Evolutionary conservation across 1,139 yeast species (phyloP).

Genomic region (Casaregolazyma suthepensis): DNA sequence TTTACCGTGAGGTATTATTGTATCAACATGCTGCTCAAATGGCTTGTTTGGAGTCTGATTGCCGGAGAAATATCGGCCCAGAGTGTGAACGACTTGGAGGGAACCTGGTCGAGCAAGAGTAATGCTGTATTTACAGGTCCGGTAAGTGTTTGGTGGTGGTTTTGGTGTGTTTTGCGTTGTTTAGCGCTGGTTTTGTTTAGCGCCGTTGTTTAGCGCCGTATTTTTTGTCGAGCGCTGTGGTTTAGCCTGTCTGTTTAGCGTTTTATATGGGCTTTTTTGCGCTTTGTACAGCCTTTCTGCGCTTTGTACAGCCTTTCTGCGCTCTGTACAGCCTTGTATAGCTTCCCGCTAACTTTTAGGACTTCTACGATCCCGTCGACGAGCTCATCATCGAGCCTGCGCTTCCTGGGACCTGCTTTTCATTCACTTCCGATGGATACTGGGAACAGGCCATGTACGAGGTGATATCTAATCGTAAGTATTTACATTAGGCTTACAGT

Average conservation of each 20-base stretch:
- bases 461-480: conserved; percentile 52
- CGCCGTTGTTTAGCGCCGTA: too few species aligned
- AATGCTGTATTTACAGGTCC: conserved; percentile 96
- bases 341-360: conserved; percentile 30
- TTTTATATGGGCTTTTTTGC: too few species aligned
- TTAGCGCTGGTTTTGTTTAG: too few species aligned
- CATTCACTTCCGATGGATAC: conserved; percentile 86
- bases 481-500: neutral
- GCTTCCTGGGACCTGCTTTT: conserved; percentile 86
- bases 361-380: conserved; percentile 91
- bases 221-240: too few species aligned
- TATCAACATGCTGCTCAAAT: neutral
- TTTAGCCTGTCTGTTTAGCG: too few species aligned
- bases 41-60: neutral
- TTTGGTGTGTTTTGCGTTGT: neutral
- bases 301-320: too few species aligned
- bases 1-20: neutral
- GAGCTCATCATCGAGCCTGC: conserved; percentile 93
- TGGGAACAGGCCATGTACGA: conserved; percentile 87
- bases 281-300: too few species aligned
- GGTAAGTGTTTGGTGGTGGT: conserved; percentile 15
- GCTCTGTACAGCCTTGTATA: too few species aligned
- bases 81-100: conserved; percentile 33
- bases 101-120: conserved; percentile 96
- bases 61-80: neutral